Percentiles rank a stretch among this genome's conserved stretches.
Evolutionary conservation across 306 rosid genomes (phyloP).

Genomic region (Dryas drummondii): DNA sequence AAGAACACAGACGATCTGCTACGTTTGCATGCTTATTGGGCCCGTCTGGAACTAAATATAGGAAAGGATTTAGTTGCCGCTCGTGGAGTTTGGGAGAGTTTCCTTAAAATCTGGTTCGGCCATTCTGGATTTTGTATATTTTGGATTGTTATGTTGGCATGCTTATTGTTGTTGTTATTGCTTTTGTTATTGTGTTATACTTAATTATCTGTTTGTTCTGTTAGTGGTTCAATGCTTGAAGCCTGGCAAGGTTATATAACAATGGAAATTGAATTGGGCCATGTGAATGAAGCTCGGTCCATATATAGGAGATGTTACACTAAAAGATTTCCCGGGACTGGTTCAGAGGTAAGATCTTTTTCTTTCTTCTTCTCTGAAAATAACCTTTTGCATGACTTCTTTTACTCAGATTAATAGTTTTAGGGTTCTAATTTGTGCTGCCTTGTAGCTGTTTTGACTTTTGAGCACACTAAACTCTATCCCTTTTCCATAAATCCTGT

Average conservation of each 20-base stretch:
- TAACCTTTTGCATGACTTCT: conserved; percentile 1
- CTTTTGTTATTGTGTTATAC: neutral
- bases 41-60: conserved; percentile 63
- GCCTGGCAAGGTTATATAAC: conserved; percentile 80
- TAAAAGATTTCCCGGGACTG: conserved; percentile 72
- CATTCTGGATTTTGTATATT: conserved; percentile 11
- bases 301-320: conserved; percentile 82
- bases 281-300: conserved; percentile 75
- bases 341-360: conserved; percentile 70
- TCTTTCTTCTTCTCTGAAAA: conserved; percentile 6
- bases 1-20: conserved; percentile 71
- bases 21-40: conserved; percentile 85
- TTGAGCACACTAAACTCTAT: neutral
- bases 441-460: neutral
- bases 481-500: neutral
- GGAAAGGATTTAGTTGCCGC: conserved; percentile 69
- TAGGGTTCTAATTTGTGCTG: neutral
- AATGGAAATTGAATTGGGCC: conserved; percentile 74
- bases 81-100: conserved; percentile 89
- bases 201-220: conserved; percentile 11
- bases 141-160: neutral
- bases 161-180: neutral
- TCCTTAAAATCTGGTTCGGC: conserved; percentile 76
- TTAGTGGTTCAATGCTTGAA: conserved; percentile 78
- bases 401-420: neutral